Base-by-base conservation (phyloP, 208 protist genomes). In the Lotmaria passim region DNA sequence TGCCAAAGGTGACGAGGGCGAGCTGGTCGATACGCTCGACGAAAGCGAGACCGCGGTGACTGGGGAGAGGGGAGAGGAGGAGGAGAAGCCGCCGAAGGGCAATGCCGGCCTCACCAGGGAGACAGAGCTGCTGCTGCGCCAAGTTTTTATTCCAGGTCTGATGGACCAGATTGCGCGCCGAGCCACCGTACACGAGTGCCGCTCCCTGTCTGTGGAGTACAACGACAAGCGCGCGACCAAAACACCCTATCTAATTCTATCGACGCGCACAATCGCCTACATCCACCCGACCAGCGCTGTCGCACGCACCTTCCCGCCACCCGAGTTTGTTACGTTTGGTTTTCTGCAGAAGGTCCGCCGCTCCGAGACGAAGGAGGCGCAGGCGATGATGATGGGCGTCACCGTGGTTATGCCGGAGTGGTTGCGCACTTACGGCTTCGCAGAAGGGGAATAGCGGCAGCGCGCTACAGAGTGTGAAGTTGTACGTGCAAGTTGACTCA, bases 321-420 rank as follows among this genome's bases (percentile, higher is more conserved):
- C 94, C 1, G 92, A 98, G 78, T 96, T 84, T 47, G 80, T 98
- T 28, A 89, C 85, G 6, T 98, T 91, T 80, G 78, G 66, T 12
- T 83, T 86, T 38, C 67, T 98, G 33, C 89, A 96, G 73, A 81
- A 82, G 55, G 80, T 85, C 31, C 70, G 77, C 26, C 89, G 89
- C 31, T 86, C 81, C n/a, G 91, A 94, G 57, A 86, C 72, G n/a
- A 90, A 93, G 47, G 65, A 78, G 0, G 61, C 83, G n/a, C 72
- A 85, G 57, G 93, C 90, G 15, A 86, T 87, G 71, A 97, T 97
- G 93, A 66, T 94, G 41, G 91, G 92, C 33, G 76, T 96, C 41
- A 98, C 94, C 24, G 86, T 96, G 46, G 89, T 96, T 30, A 85
- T 82, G 34, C 83, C 82, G 15, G 91, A 96, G 62, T 98, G 94